Percentiles rank a stretch among this genome's conserved stretches.
phyloP scores from a whole-genome alignment of 2,329 filamentous ascomycete genomes.

The Fusarium sp. region DNA sequence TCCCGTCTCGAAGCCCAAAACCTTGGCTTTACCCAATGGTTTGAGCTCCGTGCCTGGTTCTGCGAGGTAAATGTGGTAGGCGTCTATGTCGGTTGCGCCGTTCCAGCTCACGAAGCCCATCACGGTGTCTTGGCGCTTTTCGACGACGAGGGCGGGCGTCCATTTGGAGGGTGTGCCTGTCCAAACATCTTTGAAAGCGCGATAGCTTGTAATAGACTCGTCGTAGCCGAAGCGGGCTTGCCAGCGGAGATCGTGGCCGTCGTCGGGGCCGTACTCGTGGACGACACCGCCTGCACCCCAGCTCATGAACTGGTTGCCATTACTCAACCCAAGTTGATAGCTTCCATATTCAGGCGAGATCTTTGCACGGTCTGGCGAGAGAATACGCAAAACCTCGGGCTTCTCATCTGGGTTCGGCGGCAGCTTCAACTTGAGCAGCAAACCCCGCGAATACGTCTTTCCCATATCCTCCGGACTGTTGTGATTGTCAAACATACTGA shows the following conservation, averaged over 20 bases:
- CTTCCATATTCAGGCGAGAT: constrained; percentile 29
- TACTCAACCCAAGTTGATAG: constrained; percentile 27
- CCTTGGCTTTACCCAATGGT: not conserved
- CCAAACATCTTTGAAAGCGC: constrained; percentile 40
- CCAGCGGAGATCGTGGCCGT: constrained; percentile 37
- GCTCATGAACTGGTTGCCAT: constrained; percentile 38
- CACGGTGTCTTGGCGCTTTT: not conserved
- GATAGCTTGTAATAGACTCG: constrained; percentile 32
- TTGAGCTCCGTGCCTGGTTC: not conserved
- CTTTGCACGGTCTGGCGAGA: constrained; percentile 18
- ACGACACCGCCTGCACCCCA: constrained; percentile 38
- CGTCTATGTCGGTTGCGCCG: constrained; percentile 39
- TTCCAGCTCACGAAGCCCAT: constrained; percentile 41
- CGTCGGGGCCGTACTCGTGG: constrained; percentile 37
- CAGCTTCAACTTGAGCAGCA: constrained; percentile 23
- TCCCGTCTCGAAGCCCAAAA: constrained; percentile 38
- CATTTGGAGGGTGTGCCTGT: constrained; percentile 33
- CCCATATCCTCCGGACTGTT: constrained; percentile 34
- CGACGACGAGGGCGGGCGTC: constrained; percentile 22
- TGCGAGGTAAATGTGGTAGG: constrained; percentile 34
- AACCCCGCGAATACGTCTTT: constrained; percentile 5
- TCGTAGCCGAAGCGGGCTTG: constrained; percentile 38
- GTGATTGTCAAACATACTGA: constrained; percentile 50
- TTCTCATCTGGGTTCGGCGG: constrained; percentile 21
- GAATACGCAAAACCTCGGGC: constrained; percentile 13